Evolutionary conservation across 1,284 basidiomycete genomes (phyloP), one percentile per base, ranked within the genome.

Genomic region (Tausonia pullulans): DNA sequence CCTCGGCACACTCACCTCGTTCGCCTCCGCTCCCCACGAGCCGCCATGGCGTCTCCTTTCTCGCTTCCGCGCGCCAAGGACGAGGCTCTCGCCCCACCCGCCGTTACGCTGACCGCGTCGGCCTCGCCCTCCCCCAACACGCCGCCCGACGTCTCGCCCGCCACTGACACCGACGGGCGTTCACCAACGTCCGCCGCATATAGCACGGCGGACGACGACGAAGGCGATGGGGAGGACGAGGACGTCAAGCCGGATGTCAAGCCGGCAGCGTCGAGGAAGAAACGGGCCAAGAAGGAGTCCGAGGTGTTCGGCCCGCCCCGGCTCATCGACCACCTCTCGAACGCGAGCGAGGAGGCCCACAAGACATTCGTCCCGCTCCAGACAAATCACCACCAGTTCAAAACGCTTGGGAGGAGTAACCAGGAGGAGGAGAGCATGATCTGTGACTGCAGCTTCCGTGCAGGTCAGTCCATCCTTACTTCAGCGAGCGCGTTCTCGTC

Each of bases 341-440:
- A 82, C 46, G 90, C 90, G 40, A 83, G 86, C 72, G 79, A 83
- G 65, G 83, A 81, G 51, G 94, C 95, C 44, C 76, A 87, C 69
- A 78, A 77, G 69, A 87, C 84, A 5, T 98, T 94, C 72, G 78
- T 77, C 67, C 83, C 87, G 74, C 84, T 98, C 71, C 71, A 78
- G 63, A 82, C 80, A 70, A 97, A 94, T 73, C 84, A 85, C 70
- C 97, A 98, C 74, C 90, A 95, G 79, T 87, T 87, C 76, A 87
- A 87, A 73, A 83, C 86, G 52, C 79, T 98, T 62, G 96, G 96
- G 10, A 82, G 85, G 70, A 90, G 88, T 57, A 85, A 87, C 73
- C 91, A 94, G 76, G 84, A 87, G 65, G 82, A 89, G 71, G 93
- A 97, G 78, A 87, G 89, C 76, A 91, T 92, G 87, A 85, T 86